Base-by-base conservation (phyloP, 352 stramenopile species). In the Phytopythium boreale region DNA sequence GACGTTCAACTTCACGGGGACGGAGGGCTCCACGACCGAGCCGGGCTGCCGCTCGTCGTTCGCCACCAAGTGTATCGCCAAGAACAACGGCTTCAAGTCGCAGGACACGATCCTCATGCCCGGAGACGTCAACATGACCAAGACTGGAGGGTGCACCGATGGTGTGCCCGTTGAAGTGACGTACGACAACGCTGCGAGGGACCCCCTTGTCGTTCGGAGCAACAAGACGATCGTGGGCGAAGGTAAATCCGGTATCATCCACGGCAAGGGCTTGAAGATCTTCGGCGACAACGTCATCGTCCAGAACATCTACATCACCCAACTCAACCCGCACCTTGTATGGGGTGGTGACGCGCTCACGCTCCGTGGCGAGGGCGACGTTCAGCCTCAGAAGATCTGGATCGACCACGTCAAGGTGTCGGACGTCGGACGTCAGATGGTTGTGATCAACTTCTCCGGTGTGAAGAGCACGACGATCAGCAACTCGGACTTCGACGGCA, bases 231-330 rank as follows among this genome's bases (percentile, higher is more conserved):
- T 87, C 0, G 67, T 75, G 17, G 75, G 78, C 20, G 69, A 77
- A 34, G 74, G 71, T 24, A 71, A 31, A 10, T 69, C 58, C 9
- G 75, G 71, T 9, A 67, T 81, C 39, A 67, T 83, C 49, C 58
- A 70, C 57, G 75, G 77, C 56, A 84, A 84, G 44, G 77, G 77
- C 0, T n/a, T 84, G 8, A 59, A 44, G 44, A 71, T 85, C 61
- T 26, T 20, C 6, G 76, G 75, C 26, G 44, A 62, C 57, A 85
- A 84, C 60, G 75, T 84, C 26, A 84, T 88, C 46, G 41, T 85
- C 17, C 76, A 85, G 64, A 85, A 88, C 57, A 69, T 88, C 49
- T 64, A 84, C 67, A 80, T 88, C 66, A 81, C 66, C 20, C 62
- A 88, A 51, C 55, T 88, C 20, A 88, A 88, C 62, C 76, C 79